Evolutionary conservation across 1,284 basidiomycete genomes (phyloP), one percentile per base, ranked within the genome.

Genomic region (Coriolopsis trogii): DNA sequence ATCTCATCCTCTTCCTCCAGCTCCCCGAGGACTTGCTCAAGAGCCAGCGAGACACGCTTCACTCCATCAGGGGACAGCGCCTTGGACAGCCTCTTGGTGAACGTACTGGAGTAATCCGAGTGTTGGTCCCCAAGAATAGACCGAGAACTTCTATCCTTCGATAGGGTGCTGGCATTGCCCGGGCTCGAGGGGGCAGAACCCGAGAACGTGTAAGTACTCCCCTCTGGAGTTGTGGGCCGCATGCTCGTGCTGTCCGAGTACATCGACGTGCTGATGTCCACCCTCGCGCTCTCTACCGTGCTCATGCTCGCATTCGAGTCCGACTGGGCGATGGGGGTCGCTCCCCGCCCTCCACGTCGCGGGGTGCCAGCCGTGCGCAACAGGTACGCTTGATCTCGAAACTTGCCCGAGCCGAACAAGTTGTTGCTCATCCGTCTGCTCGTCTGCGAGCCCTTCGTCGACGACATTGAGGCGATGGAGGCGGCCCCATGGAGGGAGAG

Each of bases 351-450:
- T 48, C 67, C 67, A 40, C 73, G 78, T 40, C 78, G 73, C 12
- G 74, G 64, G 20, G 65, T 57, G 30, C n/a, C n/a, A n/a, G 79
- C 74, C 60, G 75, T 79, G 53, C 85, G 82, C 58, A 86, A 67
- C 67, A 87, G 68, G 67, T 90, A 88, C 7, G 76, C 75, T 63
- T 89, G 82, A 66, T 92, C 89, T 48, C 84, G 78, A 60, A 89
- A 77, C 52, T 84, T 78, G 25, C 85, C 83, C n/a, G 88, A 89
- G 37, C 87, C 85, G 60, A 91, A 91, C 45, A 92, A 72, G 63
- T 91, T 91, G 67, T 91, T 91, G 73, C 88, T 91, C 67, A 88
- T 87, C 43, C 89, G 79, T 69, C 87, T 86, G 52, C 73, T 72
- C 31, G 79, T 77, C 29, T 67, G 61, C 23, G 68, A 64, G 59